Evolutionary conservation across 2,329 filamentous ascomycete genomes (phyloP), one percentile per base, ranked within the genome.

Genomic region (Nannizzia gypsea): DNA sequence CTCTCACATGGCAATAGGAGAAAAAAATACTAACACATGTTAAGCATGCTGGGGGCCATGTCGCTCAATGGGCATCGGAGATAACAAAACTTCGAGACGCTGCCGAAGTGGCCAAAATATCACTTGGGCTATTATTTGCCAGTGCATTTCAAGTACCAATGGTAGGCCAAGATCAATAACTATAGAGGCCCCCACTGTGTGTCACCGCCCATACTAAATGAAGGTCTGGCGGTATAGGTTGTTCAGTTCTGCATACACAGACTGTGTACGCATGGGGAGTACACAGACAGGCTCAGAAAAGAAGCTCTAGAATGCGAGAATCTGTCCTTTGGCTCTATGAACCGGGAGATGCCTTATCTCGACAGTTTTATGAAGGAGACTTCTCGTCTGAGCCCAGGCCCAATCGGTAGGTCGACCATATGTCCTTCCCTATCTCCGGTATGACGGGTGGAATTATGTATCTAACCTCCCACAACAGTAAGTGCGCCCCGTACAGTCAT

Each of bases 291-390:
- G 1, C 56, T 70, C 13, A 60, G 64, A 3, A 46, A 65, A 9
- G 68, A 69, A 38, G 56, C 66, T n/a, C 44, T 13, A 9, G 44
- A 50, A 13, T 50, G 44, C 26, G 44, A 50, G 13, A 50, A 50
- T 24, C 11, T 50, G 3, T 50, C 44, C 6, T 20, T 63, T 3
- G 20, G 52, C 2, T 61, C 61, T 8, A n/a, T 66, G 11, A 22
- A 36, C 3, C 57, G 63, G n/a, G 60, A 65, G 20, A 46, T 67
- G 58, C 40, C 34, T 3, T 58, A 62, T 4, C 40, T 68, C 24
- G 67, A 68, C 24, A 67, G 66, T 40, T 64, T 67, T 22, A 46
- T 68, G 24, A 66, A 64, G 40, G 67, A 67, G 50, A 59, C 57
- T 1, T 63, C 65, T 28, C 63, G 66, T 4, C 42, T 66, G 24